Evolutionary conservation across 106 monocot genomes (phyloP), one percentile per base, ranked within the genome.

Genomic region (Phalaenopsis aphrodite): DNA sequence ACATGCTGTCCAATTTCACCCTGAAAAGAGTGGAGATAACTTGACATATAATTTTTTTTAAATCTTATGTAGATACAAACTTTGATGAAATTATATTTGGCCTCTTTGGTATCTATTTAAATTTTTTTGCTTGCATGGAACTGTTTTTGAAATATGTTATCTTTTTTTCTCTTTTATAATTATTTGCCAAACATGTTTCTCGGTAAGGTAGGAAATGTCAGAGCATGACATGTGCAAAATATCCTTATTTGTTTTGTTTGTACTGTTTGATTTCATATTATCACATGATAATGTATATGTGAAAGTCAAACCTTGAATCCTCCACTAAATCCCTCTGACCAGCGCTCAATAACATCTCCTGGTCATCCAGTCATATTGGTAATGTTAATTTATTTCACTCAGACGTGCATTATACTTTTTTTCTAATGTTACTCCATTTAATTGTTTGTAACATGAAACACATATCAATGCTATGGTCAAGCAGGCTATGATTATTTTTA

Each of bases 1-100:
- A 58, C 87, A 98, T 83, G 97, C 94, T 23, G 97, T 94, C 57
- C 97, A 98, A 76, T 98, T 98, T 84, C 97, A 98, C 78, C 94
- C 97, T 77, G 97, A 98, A 84, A 97, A 98, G 61, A 98, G 97
- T 89, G 97, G 94, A 98, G 97, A 94, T 94, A 88, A 71, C 12
- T 64, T 75, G 30, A 69, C 55, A 30, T 49, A 30, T 10, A 3
- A 76, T 43, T 30, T 30, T 73, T 17, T 74, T 71, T 18, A 43
- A 19, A 42, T 74, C 42, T 74, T 18, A 45, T 18, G 16, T 74
- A 69, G 9, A 39, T 69, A 37, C 39, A 64, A 10, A 21, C 1
- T 4, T 18, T 61, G 21, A 21, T 61, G 21, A n/a, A 61, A 18
- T 5, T 61, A 8, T 61, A 21, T 58, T 61, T 21, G 7, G 21